Evolutionary conservation across 805 yeast genomes (phyloP), one percentile per base, ranked within the genome.

Genomic region (Limtongozyma cylindracea): DNA sequence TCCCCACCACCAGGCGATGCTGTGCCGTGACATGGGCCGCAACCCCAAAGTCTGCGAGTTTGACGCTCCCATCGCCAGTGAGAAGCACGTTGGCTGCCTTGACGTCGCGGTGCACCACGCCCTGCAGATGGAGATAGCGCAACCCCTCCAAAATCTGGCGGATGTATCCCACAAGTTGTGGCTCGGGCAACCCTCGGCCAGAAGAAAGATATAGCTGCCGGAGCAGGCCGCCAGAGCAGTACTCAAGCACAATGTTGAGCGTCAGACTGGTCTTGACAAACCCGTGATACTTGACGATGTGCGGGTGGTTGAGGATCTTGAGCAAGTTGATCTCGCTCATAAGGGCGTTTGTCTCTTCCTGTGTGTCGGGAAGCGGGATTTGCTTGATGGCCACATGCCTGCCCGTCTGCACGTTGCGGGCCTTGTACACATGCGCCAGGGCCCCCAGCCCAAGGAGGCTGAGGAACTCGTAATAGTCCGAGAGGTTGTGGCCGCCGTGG

Each of bases 361-460:
- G 56, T 13, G 49, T 67, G 19, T 73, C 51, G n/a, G 56, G 45
- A n/a, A 13, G 6, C 6, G 5, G 15, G 15, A 78, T 65, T 38
- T 72, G 82, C 38, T 78, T 78, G 12, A 80, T 62, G 1, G 93
- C 93, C 4, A 76, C 73, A 3, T 65, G 54, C 23, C 64, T 68
- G 5, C 63, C 62, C 0, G 82, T 72, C 24, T 48, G 50, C 27
- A 56, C 43, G 33, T 78, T 73, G 14, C 66, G 45, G 0, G 84
- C 93, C 26, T 61, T 57, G 41, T 69, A 80, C 4, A 84, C 95
- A 18, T 62, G 61, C 2, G 95, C 96, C 39, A 66, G 80, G 0
- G 95, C 95, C 2, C 98, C 98, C 27, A 61, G 61, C 3, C 96
- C 98, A 3, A 88, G 51, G 17, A 70, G 56, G 21, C 65, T 71